phyloP scores from a whole-genome alignment of 148 eudicot species.

The Simmondsia chinensis region DNA sequence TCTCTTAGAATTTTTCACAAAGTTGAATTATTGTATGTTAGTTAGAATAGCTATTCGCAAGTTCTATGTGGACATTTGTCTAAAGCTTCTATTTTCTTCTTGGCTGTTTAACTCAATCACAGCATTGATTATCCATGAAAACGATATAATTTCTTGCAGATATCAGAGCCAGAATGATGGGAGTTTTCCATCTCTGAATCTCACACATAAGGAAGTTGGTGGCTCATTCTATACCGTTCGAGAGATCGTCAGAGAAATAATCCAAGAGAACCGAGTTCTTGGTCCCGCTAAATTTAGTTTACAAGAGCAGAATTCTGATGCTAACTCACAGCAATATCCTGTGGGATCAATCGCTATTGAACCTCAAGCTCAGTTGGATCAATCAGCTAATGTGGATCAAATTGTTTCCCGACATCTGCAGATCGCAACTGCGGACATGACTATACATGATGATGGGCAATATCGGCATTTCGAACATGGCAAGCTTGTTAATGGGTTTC shows the following conservation, averaged over 20 bases:
- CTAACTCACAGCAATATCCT: slow-evolving; percentile 25
- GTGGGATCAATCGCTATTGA: slow-evolving; percentile 41
- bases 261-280: slow-evolving; percentile 84
- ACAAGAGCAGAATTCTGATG: slow-evolving; percentile 24
- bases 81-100: too few relatives aligned
- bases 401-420: slow-evolving; percentile 7
- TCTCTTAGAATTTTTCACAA: too few relatives aligned
- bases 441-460: slow-evolving; percentile 11
- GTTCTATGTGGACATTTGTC: too few relatives aligned
- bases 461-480: slow-evolving; percentile 11
- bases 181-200: slow-evolving; percentile 70
- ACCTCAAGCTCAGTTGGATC: slow-evolving; percentile 23
- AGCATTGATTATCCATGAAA: too few relatives aligned
- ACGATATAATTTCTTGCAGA: slow-evolving; percentile 26
- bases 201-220: slow-evolving; percentile 93
- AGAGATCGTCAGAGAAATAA: slow-evolving; percentile 76
- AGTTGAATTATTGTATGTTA: too few relatives aligned
- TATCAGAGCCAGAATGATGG: slow-evolving; percentile 69
- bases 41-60: too few relatives aligned
- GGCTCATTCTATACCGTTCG: slow-evolving; percentile 91
- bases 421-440: slow-evolving; percentile 11
- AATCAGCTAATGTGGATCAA: slow-evolving; percentile 14
- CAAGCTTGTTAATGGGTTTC: slow-evolving; percentile 3
- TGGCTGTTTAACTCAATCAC: too few relatives aligned
- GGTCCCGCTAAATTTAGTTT: slow-evolving; percentile 54